A percentile compares a stretch with the other conserved stretches of the same genome.
These are phyloP conservation scores for Paecilomyces sp. DNA, from an alignment of 2,329 filamentous ascomycete species.

Conservation along the genomic window DNA sequence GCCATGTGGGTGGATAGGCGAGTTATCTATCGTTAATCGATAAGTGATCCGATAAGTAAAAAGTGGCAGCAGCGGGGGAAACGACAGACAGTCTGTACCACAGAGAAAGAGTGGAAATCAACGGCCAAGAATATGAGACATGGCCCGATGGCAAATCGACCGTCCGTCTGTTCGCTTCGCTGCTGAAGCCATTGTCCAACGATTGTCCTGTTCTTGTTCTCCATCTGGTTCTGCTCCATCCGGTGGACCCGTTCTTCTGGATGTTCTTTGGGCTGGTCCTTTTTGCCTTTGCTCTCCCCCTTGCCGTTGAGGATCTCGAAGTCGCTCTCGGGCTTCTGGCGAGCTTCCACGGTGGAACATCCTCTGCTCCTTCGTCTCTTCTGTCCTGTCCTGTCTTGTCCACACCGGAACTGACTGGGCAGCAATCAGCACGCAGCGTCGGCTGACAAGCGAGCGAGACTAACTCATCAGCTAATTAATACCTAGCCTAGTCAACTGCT, in stretches of 20 bases:
- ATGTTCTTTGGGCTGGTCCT: background rate
- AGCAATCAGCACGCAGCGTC: background rate
- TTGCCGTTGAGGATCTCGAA: background rate
- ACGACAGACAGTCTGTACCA: background rate
- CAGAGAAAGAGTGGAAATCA: background rate
- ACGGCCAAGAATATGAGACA: background rate
- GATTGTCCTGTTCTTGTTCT: background rate
- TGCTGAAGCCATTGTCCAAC: background rate
- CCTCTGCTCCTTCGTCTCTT: too few relatives aligned
- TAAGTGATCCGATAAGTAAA: background rate
- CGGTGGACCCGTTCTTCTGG: background rate
- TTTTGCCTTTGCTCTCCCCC: background rate
- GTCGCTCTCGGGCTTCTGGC: background rate
- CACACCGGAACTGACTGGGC: background rate
- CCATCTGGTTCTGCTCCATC: background rate
- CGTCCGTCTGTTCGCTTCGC: background rate
- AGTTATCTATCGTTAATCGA: constrained; percentile 3
- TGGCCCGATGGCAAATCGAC: background rate
- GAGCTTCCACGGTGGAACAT: too few relatives aligned
- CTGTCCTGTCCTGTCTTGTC: background rate
- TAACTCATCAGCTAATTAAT: too few relatives aligned
- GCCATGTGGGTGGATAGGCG: constrained; percentile 4
- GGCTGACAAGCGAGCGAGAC: background rate
- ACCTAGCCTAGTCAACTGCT: too few relatives aligned
- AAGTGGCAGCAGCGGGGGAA: background rate